Evolutionary conservation across 495 filamentous ascomycete genomes (phyloP), one percentile per base, ranked within the genome.

Genomic region (Hyphodiscus hymeniophilus): DNA sequence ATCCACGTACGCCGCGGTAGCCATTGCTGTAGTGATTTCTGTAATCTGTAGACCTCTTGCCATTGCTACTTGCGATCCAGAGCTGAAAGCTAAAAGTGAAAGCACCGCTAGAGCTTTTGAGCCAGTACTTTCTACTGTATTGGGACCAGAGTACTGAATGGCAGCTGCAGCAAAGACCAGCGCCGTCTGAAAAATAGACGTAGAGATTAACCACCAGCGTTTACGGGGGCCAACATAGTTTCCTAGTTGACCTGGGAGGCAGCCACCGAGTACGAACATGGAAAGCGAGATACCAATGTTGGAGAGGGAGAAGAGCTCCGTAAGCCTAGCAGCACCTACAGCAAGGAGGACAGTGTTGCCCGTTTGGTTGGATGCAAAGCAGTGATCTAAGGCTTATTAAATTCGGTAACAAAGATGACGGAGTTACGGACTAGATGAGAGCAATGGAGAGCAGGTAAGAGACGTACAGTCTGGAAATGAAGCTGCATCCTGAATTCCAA

Each of bases 21-120:
- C 79, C 77, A 81, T 82, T 2, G 79, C 79, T n/a, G 79, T 82
- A 20, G 67, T 77, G 24, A 82, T 83, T 56, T 83, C 77, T 5
- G 75, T 74, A 60, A 80, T 71, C 38, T 69, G 62, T 48, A 83
- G 56, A 7, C 66, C 60, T 6, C 79, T 64, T 3, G 65, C 66
- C 66, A 77, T 69, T 13, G 77, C 77, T 0, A 83, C 79, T 57
- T 81, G 79, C 6, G 64, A 70, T 1, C 79, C 79, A 0, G 76
- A 71, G 2, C 77, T 71, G 30, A 73, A 70, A 2, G 78, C 77
- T 16, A 83, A 59, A 24, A 79, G 58, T 0, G 61, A 68, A 40
- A 82, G 63, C 0, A 72, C 69, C 0, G 59, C 52, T 34, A 75
- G 51, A 0, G 74, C 70, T 1, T 51, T 35, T 0, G 60, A 18